Conservation (phyloP, 2,329 filamentous ascomycete genomes). For the Arthrinium phaeospermum region DNA sequence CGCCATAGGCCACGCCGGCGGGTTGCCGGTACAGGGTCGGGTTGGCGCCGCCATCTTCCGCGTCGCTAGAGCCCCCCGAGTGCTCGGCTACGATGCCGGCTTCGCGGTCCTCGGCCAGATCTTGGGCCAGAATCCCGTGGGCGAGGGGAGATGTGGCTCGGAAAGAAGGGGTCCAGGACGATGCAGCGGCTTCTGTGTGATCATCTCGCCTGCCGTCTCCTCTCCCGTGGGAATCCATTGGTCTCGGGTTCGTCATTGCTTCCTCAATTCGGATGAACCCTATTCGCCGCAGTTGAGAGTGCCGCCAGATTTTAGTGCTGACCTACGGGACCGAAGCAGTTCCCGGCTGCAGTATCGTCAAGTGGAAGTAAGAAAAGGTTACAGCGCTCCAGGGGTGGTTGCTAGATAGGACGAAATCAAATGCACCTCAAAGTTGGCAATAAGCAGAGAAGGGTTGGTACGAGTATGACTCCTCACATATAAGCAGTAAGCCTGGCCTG, state of each 20-base stretch:
- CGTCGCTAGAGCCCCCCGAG: conserved; percentile 35
- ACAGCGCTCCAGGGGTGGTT: neutral
- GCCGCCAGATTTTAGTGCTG: neutral
- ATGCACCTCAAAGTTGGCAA: neutral
- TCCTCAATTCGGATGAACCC: neutral
- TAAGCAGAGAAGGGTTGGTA: neutral
- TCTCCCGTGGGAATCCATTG: conserved; percentile 31
- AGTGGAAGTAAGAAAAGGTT: neutral
- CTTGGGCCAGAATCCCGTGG: conserved; percentile 68
- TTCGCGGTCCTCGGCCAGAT: conserved; percentile 58
- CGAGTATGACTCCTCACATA: neutral
- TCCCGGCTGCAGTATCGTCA: neutral
- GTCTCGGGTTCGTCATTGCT: conserved; percentile 31
- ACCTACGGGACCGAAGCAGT: neutral
- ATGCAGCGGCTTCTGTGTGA: conserved; percentile 27
- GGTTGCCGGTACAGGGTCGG: conserved; percentile 74
- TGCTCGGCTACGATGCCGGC: neutral
- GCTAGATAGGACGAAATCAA: neutral
- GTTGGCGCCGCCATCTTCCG: conserved; percentile 45
- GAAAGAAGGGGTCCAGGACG: conserved; percentile 55
- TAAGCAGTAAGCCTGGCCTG: neutral
- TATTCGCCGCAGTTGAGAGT: neutral
- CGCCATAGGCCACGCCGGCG: conserved; percentile 75
- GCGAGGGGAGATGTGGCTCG: conserved; percentile 68
- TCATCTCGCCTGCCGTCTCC: conserved; percentile 27